A percentile compares a stretch with the other conserved stretches of the same genome.
phyloP scores from a whole-genome alignment of 768 basidiomycete genomes.

The Mycena haematopus region DNA sequence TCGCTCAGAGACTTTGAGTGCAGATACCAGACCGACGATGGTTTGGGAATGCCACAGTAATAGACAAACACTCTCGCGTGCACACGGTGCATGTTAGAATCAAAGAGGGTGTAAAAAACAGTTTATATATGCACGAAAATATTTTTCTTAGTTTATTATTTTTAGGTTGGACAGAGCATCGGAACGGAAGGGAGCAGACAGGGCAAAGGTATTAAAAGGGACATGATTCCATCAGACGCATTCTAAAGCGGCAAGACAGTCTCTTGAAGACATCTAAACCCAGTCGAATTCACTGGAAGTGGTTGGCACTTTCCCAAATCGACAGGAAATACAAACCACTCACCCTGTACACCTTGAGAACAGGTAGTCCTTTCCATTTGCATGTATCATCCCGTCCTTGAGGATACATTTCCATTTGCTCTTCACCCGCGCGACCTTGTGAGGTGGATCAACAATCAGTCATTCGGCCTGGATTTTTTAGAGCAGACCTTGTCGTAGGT shows the following conservation, averaged over 20 bases:
- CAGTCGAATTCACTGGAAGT: constrained; percentile 25
- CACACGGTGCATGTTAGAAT: too few relatives aligned
- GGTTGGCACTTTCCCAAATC: background rate
- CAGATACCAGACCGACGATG: too few relatives aligned
- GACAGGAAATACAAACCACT: constrained; percentile 34
- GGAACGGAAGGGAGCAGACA: background rate
- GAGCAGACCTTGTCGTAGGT: constrained; percentile 93
- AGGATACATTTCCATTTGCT: constrained; percentile 99
- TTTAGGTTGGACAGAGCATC: background rate
- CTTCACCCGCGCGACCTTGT: constrained; percentile 96
- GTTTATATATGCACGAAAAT: background rate
- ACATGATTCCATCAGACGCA: background rate
- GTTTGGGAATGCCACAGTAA: too few relatives aligned
- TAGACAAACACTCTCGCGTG: too few relatives aligned
- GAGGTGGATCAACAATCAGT: constrained; percentile 13
- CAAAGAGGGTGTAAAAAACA: too few relatives aligned
- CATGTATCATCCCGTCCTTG: constrained; percentile 97
- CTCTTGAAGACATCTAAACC: too few relatives aligned
- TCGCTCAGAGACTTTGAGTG: too few relatives aligned
- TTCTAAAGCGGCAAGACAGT: background rate
- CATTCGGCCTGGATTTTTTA: background rate
- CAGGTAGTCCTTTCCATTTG: constrained; percentile 97
- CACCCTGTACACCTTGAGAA: constrained; percentile 98
- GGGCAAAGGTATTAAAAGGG: background rate
- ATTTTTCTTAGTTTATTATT: constrained; percentile 8